phyloP scores from a whole-genome alignment of 148 eudicot genomes.

The Amaranthus hypochondriacus region DNA sequence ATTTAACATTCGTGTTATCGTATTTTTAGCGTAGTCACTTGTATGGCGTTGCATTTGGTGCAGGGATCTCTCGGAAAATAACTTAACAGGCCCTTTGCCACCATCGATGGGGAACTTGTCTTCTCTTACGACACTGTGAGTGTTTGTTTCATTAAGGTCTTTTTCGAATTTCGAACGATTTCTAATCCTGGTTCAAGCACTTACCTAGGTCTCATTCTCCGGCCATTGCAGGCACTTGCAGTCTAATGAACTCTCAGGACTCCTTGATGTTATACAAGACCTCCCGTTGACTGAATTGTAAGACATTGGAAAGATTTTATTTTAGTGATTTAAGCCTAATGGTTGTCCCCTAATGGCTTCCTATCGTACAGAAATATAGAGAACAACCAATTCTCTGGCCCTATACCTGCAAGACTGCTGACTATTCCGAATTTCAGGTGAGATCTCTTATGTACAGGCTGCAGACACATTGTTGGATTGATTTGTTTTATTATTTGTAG shows the following conservation, averaged over 20 bases:
- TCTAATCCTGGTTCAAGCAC: not conserved
- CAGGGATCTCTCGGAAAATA: conserved; percentile 88
- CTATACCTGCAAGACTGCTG: conserved; percentile 69
- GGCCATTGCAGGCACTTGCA: conserved; percentile 66
- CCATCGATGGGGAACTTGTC: conserved; percentile 71
- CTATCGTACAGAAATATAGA: conserved; percentile 57
- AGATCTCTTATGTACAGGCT: conserved; percentile 4
- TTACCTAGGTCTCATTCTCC: not conserved
- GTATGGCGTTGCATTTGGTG: conserved; percentile 14
- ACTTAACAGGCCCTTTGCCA: conserved; percentile 68
- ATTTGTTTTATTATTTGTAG: not conserved
- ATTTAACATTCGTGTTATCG: conserved; percentile 8
- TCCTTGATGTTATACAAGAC: conserved; percentile 67
- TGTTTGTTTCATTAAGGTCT: conserved; percentile 14
- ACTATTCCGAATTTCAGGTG: conserved; percentile 79
- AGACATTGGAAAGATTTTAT: conserved; percentile 5
- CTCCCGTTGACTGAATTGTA: conserved; percentile 77
- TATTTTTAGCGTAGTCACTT: not conserved
- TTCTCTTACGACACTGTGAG: conserved; percentile 70
- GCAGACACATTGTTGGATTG: not conserved
- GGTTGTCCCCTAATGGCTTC: conserved; percentile 10
- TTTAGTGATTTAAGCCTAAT: not conserved
- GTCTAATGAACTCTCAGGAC: conserved; percentile 70
- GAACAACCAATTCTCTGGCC: conserved; percentile 88
- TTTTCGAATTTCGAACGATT: not conserved